Conservation (phyloP, 2,329 filamentous ascomycete species). For the Mollisia scopiformis region DNA sequence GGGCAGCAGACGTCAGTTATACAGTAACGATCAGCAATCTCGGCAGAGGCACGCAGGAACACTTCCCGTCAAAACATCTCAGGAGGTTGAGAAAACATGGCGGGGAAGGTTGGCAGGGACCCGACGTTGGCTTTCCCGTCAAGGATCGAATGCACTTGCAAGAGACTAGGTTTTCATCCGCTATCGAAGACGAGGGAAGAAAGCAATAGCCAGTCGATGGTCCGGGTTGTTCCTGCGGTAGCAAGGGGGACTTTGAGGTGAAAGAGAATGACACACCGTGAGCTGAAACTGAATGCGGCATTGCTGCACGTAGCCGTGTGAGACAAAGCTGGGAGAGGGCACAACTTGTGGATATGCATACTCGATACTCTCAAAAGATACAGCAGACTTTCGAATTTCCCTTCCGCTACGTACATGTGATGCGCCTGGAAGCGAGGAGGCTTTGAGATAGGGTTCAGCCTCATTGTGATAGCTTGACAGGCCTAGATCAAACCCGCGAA, state of each 20-base stretch:
- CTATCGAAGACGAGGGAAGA: neutral
- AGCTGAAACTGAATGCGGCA: conserved; percentile 8
- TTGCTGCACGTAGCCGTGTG: conserved; percentile 17
- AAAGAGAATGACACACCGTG: neutral
- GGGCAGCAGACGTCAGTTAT: conserved; percentile 16
- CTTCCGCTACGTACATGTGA: neutral
- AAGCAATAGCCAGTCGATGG: conserved; percentile 4
- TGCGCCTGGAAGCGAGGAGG: neutral
- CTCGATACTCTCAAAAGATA: neutral
- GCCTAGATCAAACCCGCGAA: neutral
- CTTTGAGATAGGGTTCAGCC: conserved; percentile 1
- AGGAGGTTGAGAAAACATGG: neutral
- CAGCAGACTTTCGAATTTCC: neutral
- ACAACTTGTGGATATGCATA: neutral
- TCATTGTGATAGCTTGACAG: conserved; percentile 1
- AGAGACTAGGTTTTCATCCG: neutral
- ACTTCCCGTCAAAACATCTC: neutral
- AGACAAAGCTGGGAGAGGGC: neutral
- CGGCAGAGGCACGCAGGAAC: neutral
- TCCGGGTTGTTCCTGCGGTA: neutral
- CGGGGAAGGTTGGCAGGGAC: neutral
- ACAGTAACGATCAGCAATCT: neutral
- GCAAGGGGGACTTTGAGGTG: neutral
- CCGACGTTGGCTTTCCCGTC: neutral
- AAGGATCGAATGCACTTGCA: neutral